Evolutionary conservation across 1,284 basidiomycete genomes (phyloP), one percentile per base, ranked within the genome.

Genomic region (Pseudozyma sp.): DNA sequence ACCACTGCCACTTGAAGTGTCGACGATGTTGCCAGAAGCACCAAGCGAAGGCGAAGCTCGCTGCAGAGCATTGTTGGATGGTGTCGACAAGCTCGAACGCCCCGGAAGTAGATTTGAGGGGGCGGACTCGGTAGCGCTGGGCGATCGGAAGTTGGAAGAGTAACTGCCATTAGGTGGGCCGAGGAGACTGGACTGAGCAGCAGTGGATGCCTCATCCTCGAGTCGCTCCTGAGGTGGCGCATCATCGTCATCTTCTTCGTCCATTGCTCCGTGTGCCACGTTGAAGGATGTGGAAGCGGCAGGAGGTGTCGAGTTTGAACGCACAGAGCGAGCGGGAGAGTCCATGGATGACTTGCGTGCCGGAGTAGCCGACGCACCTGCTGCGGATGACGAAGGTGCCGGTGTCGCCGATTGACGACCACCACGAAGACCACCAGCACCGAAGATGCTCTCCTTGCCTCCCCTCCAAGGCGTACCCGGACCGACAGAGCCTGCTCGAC

Each of bases 371-470:
- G 63, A 59, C 12, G 52, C 19, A 38, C 49, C 49, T 10, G 57
- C 53, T 13, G 38, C 38, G 11, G 56, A 56, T 14, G 59, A 53
- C 13, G 52, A 12, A 1, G 72, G 67, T 16, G 67, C 72, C 8
- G 67, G 72, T 25, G 72, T 75, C 16, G 61, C 61, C 3, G 72
- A 75, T 34, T 64, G 60, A 18, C 68, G 59, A 35, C 61, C 68
- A n/a, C 79, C 79, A 13, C 79, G 77, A 25, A 81, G 57, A n/a
- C 79, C 77, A 8, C 75, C 71, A 11, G 60, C 62, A 18, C 79
- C 79, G 68, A 81, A 81, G 63, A 81, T 79, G 57, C 79, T 81
- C 50, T 77, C 77, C 38, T 76, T 73, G 25, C 51, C 67, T 35
- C 71, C 69, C 47, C 58, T 35, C 65, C 63, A 76, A 2, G 68